Conservation (phyloP, 108 stramenopile genomes). For the Halocafeteria seosinensis region DNA sequence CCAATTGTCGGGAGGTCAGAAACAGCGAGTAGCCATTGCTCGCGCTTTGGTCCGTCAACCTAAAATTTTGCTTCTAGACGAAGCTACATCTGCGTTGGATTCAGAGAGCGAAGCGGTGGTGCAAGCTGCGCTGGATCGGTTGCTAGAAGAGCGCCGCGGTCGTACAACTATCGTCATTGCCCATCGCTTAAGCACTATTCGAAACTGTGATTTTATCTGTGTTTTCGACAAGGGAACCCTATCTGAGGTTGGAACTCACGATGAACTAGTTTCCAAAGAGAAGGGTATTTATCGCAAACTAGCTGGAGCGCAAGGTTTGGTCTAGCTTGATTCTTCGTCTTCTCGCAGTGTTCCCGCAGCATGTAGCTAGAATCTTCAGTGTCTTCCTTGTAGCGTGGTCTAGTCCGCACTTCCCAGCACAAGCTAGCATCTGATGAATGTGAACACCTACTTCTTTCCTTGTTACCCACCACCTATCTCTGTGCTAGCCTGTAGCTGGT, state of each 20-base stretch:
- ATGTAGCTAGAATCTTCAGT: too few species aligned
- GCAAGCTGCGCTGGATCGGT: conserved; percentile 50
- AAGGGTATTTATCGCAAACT: too few species aligned
- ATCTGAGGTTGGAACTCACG: conserved; percentile 58
- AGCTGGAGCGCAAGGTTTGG: too few species aligned
- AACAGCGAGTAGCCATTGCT: conserved; percentile 72
- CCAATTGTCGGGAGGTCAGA: conserved; percentile 58
- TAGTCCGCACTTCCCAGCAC: too few species aligned
- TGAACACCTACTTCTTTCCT: too few species aligned
- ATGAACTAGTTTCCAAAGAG: too few species aligned
- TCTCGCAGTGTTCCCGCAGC: too few species aligned
- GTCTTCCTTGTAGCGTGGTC: too few species aligned
- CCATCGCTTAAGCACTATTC: conserved; percentile 63
- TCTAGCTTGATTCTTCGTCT: too few species aligned
- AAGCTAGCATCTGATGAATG: too few species aligned
- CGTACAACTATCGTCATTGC: conserved; percentile 30
- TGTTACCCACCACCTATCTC: too few species aligned
- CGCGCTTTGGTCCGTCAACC: conserved; percentile 64
- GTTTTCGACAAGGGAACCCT: conserved; percentile 62
- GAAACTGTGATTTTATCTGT: conserved; percentile 64
- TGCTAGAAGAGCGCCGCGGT: conserved; percentile 17
- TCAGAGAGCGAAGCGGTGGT: conserved; percentile 54
- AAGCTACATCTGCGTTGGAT: conserved; percentile 53
- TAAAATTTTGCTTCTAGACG: conserved; percentile 55
- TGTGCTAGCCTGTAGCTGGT: too few species aligned